phyloP scores from a whole-genome alignment of 768 basidiomycete genomes.

The Macrolepiota fuliginosa region DNA sequence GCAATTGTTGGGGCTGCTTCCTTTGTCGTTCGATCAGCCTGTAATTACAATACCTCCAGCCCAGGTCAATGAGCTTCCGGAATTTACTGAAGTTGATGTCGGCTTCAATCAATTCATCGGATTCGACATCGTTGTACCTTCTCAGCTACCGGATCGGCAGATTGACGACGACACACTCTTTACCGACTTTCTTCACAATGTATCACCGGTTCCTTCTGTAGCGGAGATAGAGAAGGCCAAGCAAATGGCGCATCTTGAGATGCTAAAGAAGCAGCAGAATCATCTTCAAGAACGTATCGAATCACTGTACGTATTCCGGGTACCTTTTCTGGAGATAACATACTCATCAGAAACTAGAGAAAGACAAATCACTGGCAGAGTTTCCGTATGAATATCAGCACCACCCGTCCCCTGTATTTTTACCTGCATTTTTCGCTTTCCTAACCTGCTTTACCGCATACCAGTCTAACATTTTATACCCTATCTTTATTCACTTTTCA shows the following conservation, averaged over 20 bases:
- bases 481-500: neutral
- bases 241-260: neutral
- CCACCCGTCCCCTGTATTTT: neutral
- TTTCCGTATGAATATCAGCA: neutral
- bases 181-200: neutral
- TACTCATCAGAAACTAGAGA: neutral
- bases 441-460: neutral
- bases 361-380: neutral
- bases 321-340: neutral
- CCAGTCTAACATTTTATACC: neutral
- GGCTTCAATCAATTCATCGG: neutral
- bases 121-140: neutral
- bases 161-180: neutral
- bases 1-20: neutral
- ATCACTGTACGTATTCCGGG: neutral
- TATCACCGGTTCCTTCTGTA: neutral
- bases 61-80: neutral
- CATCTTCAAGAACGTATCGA: neutral
- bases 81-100: neutral
- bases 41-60: neutral
- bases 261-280: neutral
- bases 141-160: neutral
- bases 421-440: neutral
- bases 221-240: neutral
- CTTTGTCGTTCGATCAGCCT: neutral